Evolutionary conservation across 2,329 filamentous ascomycete species (phyloP), one percentile per base, ranked within the genome.

Genomic region (Pseudogymnoascus sp.): DNA sequence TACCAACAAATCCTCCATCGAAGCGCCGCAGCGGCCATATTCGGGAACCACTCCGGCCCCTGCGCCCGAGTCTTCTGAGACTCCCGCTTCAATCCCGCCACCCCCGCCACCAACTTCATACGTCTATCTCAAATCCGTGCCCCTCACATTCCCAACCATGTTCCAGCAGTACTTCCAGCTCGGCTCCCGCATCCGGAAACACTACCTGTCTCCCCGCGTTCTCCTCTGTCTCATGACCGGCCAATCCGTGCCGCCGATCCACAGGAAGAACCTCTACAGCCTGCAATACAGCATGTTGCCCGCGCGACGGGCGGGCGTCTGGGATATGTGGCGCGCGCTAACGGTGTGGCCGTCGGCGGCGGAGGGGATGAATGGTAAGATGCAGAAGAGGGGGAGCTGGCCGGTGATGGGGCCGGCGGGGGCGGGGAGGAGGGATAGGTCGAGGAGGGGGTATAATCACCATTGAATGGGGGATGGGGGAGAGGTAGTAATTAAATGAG

Each of bases 241-340:
- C 64, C 90, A 89, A 65, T 97, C 97, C 68, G 92, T 97, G 1
- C 95, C 93, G 11, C 93, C 96, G 0, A 96, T 99, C 59, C 93
- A 97, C 73, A 85, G 96, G 61, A 93, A 93, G 72, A 96, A 95
- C 72, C 81, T 99, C 60, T 99, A 99, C 77, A 96, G 91, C 69
- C 80, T 99, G 70, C 95, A 99, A 77, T 99, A 99, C 76, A 96
- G 91, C 77, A 97, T 97, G 91, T 82, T 99, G 42, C 96, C 96
- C 0, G 89, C 90, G 7, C 84, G 84, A 62, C 81, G 96, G 50
- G 89, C 91, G 0, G 87, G 88, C 1, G 89, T 97, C 64, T 80
- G 84, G 70, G 92, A 97, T 72, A 88, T 97, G 74, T 99, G 96
- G 95, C 64, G 67, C 63, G 72, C 70, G 7, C 65, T 74, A 46